phyloP scores from a whole-genome alignment of 176 grass and related monocot species.

The Oryza punctata region DNA sequence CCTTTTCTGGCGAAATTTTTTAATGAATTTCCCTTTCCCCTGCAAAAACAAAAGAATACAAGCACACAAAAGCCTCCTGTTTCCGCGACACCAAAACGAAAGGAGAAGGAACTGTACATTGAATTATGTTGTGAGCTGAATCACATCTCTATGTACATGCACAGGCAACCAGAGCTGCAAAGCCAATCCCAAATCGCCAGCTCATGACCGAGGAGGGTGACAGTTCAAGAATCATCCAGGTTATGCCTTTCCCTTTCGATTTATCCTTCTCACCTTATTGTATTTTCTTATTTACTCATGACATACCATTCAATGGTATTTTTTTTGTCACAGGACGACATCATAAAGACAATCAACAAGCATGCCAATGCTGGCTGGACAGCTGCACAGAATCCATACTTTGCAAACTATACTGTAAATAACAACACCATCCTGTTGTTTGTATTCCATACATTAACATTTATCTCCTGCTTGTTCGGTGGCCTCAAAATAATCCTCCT shows the following conservation, averaged over 20 bases:
- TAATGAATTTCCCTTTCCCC: neutral
- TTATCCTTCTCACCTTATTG: neutral
- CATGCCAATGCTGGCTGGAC: slow-evolving; percentile 79
- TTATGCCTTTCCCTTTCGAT: neutral
- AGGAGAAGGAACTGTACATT: neutral
- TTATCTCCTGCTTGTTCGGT: neutral
- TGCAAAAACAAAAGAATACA: neutral
- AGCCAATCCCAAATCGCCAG: slow-evolving; percentile 6
- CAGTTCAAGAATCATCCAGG: slow-evolving; percentile 43
- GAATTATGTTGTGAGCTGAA: neutral
- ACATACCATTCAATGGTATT: neutral
- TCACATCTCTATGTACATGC: slow-evolving; percentile 4
- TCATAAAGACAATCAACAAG: slow-evolving; percentile 64
- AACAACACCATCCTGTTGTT: neutral
- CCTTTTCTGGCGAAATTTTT: no score
- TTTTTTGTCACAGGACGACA: slow-evolving; percentile 51
- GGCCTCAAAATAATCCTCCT: neutral
- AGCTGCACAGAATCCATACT: slow-evolving; percentile 61
- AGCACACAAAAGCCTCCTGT: neutral
- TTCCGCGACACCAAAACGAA: neutral
- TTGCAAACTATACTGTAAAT: slow-evolving; percentile 82
- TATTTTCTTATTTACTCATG: neutral
- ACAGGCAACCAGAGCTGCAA: slow-evolving; percentile 37
- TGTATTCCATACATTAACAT: neutral
- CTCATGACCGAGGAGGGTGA: neutral